Base-by-base conservation (phyloP, 441 rosid genomes). In the Isatis lusitanica region DNA sequence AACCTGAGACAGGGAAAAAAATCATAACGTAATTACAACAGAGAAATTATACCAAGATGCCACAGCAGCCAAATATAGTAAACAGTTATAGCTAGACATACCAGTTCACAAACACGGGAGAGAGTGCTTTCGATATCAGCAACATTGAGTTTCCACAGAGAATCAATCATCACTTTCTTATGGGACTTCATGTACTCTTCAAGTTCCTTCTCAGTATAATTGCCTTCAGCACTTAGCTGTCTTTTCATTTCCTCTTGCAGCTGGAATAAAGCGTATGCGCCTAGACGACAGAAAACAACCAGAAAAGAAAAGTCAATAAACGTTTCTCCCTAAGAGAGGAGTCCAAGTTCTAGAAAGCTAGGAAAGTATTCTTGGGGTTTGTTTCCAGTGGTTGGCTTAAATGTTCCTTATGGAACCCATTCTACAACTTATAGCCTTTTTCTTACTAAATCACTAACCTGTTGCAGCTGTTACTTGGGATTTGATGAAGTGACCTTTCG, bases 401-500 rank as follows among this genome's bases (percentile, higher is more conserved):
- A 30, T 58, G 35, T 64, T 76, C 18, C 57, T 40, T 57, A 11
- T 1, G 40, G 31, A 44, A 70, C 28, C 33, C 2, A 43, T 31
- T 11, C 57, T 16, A 68, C 46, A 58, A 31, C 10, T 31, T 51
- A 38, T 61, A 39, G 28, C 30, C 26, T 48, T 56, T 48, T 56
- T 48, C 36, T 50, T 60, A 38, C 42, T 53, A 55, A 36, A 15
- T 63, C 38, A 80, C 86, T 72, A 76, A 94, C 99, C 99, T 81
- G 99, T 90, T 66, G 97, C 99, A 55, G 99, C 99, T 62, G 97
- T 94, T 58, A 92, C 97, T 89, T 90, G 97, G 75, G 99, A 94
- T 85, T 94, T 94, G 73, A 94, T 94, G 74, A 81, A 88, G 74
- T 94, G 98, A 62, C 99, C 99, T 83, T 94, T 92, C 83, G 88